Evolutionary conservation across 2,329 filamentous ascomycete genomes (phyloP).

Genomic region (Tolypocladium tundrense): DNA sequence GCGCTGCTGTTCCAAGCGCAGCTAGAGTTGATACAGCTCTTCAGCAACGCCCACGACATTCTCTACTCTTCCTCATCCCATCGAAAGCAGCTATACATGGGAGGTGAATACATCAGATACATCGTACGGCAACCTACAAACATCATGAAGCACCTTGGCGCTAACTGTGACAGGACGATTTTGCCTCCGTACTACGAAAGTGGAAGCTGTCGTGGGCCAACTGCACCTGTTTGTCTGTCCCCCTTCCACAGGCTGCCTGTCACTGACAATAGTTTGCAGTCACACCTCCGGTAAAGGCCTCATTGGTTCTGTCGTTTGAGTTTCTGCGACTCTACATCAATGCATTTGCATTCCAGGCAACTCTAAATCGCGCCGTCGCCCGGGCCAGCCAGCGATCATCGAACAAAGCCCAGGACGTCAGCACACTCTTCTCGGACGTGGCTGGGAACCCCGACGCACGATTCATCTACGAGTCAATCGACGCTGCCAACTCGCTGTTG

Average conservation of each 20-base stretch:
- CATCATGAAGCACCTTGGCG: no score
- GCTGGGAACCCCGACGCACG: conserved; percentile 51
- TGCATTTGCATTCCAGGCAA: conserved; percentile 66
- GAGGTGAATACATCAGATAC: conserved; percentile 64
- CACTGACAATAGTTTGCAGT: conserved; percentile 21
- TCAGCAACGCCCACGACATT: conserved; percentile 64
- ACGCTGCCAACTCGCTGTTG: conserved; percentile 52
- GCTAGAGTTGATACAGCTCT: conserved; percentile 60
- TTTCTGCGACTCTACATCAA: conserved; percentile 66
- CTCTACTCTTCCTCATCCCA: conserved; percentile 62
- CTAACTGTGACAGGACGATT: conserved; percentile 42
- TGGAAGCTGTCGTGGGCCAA: conserved; percentile 65
- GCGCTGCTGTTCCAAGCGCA: conserved; percentile 61
- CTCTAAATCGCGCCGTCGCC: conserved; percentile 38
- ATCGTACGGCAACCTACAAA: conserved; percentile 26
- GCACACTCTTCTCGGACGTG: conserved; percentile 39
- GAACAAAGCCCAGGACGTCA: conserved; percentile 21
- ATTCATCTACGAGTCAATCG: conserved; percentile 57
- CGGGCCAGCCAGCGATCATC: conserved; percentile 21
- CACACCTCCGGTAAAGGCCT: conserved; percentile 56
- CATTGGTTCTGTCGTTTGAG: conserved; percentile 59
- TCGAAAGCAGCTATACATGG: conserved; percentile 58
- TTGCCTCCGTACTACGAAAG: conserved; percentile 54
- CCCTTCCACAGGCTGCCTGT: background rate
- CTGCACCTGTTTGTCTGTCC: conserved; percentile 42